These are phyloP conservation scores for Gnomoniopsis smithogilvyi DNA, from an alignment of 2,329 filamentous ascomycete species.

Conservation along the genomic window DNA sequence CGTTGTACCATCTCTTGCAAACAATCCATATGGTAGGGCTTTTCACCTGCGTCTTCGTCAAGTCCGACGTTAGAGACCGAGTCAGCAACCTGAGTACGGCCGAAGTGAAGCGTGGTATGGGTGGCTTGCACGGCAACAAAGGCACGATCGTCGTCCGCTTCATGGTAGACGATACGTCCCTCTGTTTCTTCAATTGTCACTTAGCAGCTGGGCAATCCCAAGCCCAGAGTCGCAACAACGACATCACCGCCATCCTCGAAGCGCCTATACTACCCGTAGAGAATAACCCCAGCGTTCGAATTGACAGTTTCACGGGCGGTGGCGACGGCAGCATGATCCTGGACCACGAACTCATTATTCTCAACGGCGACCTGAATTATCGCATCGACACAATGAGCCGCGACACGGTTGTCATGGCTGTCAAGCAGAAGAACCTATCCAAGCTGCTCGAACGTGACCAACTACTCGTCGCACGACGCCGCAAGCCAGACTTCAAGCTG, in stretches of 20 bases:
- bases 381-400: constrained; percentile 96
- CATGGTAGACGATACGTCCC: constrained; percentile 84
- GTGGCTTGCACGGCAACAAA: constrained; percentile 93
- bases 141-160: constrained; percentile 92
- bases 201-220: constrained; percentile 90
- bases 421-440: constrained; percentile 74
- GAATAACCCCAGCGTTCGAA: constrained; percentile 61
- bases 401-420: constrained; percentile 83
- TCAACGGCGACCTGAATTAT: constrained; percentile 97
- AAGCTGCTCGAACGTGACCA: constrained; percentile 94
- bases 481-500: constrained; percentile 85
- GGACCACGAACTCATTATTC: constrained; percentile 94
- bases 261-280: constrained; percentile 70
- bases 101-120: constrained; percentile 95
- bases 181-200: constrained; percentile 98
- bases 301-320: constrained; percentile 83
- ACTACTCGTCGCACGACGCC: constrained; percentile 80
- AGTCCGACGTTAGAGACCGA: constrained; percentile 69
- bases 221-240: constrained; percentile 86
- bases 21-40: constrained; percentile 88
- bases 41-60: constrained; percentile 95
- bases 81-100: constrained; percentile 75
- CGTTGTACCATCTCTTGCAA: constrained; percentile 82
- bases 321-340: constrained; percentile 93
- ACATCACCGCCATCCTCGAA: constrained; percentile 87